phyloP scores from a whole-genome alignment of 805 yeast genomes.

The Yarrowia bubula region DNA sequence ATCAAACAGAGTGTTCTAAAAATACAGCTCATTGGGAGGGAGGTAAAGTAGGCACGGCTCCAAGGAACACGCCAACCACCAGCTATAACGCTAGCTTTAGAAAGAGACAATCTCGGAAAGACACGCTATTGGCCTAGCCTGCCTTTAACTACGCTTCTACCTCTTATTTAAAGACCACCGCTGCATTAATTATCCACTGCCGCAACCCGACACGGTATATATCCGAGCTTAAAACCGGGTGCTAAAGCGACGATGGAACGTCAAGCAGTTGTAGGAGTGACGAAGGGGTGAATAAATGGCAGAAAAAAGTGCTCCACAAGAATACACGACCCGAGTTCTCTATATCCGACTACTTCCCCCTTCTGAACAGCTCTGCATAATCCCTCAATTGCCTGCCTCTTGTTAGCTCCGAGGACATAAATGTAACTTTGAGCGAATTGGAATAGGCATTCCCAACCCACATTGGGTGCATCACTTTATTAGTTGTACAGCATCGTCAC shows the following conservation, averaged over 20 bases:
- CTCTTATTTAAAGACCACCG: neutral
- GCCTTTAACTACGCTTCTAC: too few species aligned
- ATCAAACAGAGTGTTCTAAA: neutral
- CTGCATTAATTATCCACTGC: slow-evolving; percentile 13
- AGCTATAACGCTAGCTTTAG: too few species aligned
- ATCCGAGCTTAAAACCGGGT: slow-evolving; percentile 5
- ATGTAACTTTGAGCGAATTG: slow-evolving; percentile 25
- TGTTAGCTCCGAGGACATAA: slow-evolving; percentile 20
- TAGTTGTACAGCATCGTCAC: slow-evolving; percentile 9
- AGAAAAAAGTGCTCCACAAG: neutral
- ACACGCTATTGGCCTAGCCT: too few species aligned
- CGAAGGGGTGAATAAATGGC: neutral
- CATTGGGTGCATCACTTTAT: neutral
- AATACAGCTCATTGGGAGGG: neutral
- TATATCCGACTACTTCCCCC: neutral
- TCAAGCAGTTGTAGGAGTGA: too few species aligned
- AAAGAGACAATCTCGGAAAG: too few species aligned
- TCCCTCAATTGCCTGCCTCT: neutral
- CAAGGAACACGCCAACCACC: too few species aligned
- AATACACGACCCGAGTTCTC: neutral
- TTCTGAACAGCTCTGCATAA: neutral
- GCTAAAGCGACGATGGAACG: neutral
- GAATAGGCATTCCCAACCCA: slow-evolving; percentile 1
- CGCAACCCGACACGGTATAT: slow-evolving; percentile 16
- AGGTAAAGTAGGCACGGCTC: too few species aligned